Evolutionary conservation across 2,329 filamentous ascomycete genomes (phyloP), one percentile per base, ranked within the genome.

Genomic region (Xylariaceae sp.): DNA sequence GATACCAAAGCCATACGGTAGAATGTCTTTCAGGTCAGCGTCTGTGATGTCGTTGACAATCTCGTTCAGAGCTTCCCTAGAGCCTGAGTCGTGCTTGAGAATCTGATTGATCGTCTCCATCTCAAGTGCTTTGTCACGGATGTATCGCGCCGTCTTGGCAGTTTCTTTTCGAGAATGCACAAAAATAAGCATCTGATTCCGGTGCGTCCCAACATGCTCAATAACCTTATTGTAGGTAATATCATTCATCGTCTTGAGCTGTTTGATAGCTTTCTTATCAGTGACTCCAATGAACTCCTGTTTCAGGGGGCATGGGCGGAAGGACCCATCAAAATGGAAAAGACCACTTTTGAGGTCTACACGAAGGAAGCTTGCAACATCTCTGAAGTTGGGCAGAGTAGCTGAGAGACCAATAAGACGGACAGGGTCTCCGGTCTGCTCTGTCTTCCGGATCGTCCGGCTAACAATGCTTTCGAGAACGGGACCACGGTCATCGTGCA

Each of bases 231-330:
- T 94, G 65, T 98, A 98, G 43, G 89, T 96, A 41, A 98, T 90
- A 55, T 98, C 93, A 60, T 98, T 98, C 93, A 98, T 98, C 1
- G 87, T 94, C 74, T 97, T 96, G 41, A 98, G 73, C 64, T 98
- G 93, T 68, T 97, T 98, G 68, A 98, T 98, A 4, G 93, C 87
- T 64, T 97, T 97, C 69, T 93, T 94, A 54, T 98, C 93, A 0
- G 91, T 96, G 33, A 98, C 87, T 39, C 93, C 93, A 52, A 98
- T 88, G 60, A 97, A 98, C 64, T 98, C 94, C 62, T 98, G 93
- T 56, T 88, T 89, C 54, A 98, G 67, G 2, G 93, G 93, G 62
- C 93, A 98, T 47, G 93, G 94, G 54, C 93, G 79, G 72, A 83
- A 98, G 3, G 89, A 89, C 33, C 87, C 88, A 63, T 98, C 93